Percentiles rank a stretch among this genome's conserved stretches.
Evolutionary conservation across 805 yeast species (phyloP).

Genomic region (Saitoella complicata): DNA sequence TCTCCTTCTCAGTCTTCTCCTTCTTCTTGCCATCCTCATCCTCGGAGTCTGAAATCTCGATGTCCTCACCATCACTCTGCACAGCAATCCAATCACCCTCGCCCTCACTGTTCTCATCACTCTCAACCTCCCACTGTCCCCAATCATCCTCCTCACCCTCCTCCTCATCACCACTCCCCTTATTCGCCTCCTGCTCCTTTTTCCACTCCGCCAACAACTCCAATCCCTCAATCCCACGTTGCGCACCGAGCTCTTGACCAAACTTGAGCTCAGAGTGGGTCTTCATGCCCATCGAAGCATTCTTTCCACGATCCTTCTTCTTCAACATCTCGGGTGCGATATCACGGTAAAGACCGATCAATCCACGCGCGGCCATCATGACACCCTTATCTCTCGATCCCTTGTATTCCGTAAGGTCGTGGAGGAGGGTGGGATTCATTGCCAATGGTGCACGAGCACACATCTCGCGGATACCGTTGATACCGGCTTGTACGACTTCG

Average conservation of each 20-base stretch:
- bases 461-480: conserved; percentile 88
- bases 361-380: conserved; percentile 80
- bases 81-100: conserved; percentile 90
- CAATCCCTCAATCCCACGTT: conserved; percentile 75
- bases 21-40: conserved; percentile 28
- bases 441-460: conserved; percentile 88
- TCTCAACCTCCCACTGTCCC: conserved; percentile 16
- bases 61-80: conserved; percentile 64
- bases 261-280: conserved; percentile 35
- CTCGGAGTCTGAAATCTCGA: conserved; percentile 28
- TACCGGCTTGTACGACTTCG: conserved; percentile 96
- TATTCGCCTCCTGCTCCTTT: conserved; percentile 38
- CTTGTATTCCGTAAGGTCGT: conserved; percentile 77
- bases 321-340: conserved; percentile 92
- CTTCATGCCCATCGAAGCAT: conserved; percentile 69
- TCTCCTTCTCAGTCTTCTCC: conserved; percentile 13
- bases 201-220: conserved; percentile 84
- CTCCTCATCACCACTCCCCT: conserved; percentile 37
- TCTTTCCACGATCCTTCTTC: conserved; percentile 83
- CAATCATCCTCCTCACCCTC: conserved; percentile 26
- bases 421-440: conserved; percentile 71
- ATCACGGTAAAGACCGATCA: conserved; percentile 76
- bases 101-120: conserved; percentile 29
- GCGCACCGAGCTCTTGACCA: conserved; percentile 53
- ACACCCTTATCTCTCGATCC: conserved; percentile 91